Evolutionary conservation across 345 rosid genomes (phyloP), one percentile per base, ranked within the genome.

Genomic region (Toxicodendron radicans): DNA sequence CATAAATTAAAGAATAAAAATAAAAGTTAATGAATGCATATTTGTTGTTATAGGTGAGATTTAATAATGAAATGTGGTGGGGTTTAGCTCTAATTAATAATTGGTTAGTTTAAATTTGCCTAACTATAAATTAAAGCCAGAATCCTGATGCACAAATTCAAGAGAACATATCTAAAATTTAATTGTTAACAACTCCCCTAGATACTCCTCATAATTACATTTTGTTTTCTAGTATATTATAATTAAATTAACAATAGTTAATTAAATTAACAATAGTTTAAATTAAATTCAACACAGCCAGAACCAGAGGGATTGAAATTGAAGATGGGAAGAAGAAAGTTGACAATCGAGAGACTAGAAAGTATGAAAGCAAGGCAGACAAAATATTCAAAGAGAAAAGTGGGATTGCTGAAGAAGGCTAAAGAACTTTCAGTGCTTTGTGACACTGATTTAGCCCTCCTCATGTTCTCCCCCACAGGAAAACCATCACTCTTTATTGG

Each of bases 381-480:
- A 20, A 87, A 80, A 60, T 89, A 65, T 13, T 85, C 89, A n/a
- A 87, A 87, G 84, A 73, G 89, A 2, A 89, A 81, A 54, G 21
- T 35, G 0, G 81, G 90, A 0, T 1, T 87, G 23, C 17, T 87
- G 0, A 87, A 89, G 68, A 85, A 84, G 17, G 89, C 83, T 0
- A 76, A 75, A 24, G 87, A 84, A 46, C 68, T 81, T 57, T 24
- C 80, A 0, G 58, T 64, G 10, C 21, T 77, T 7, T 81, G 87
- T 32, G 85, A 84, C 24, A 70, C 70, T n/a, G 85, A 81, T 72
- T 16, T 84, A 2, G 80, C 74, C 2, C 64, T 84, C 30, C 0
- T 79, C 5, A 23, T 78, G 73, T 78, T 80, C 46, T 82, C 88
- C 11, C 85, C 84, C 0, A 41, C 76, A 0, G 81, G 63, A 4